These are phyloP conservation scores for Lonicera japonica DNA, from an alignment of 129 eudicot genomes.

Conservation along the genomic window DNA sequence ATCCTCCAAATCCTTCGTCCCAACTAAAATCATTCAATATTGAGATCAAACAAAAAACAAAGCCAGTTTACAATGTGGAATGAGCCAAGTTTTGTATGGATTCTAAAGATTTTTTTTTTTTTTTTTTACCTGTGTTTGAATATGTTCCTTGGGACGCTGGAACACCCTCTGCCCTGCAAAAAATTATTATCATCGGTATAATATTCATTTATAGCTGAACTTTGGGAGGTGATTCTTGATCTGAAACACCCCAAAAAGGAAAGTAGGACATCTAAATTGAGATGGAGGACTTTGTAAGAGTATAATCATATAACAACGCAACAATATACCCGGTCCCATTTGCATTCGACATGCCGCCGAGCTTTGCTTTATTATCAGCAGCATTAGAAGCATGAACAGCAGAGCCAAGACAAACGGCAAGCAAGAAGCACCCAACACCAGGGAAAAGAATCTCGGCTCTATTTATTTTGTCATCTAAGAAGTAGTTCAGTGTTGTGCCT, in stretches of 20 bases:
- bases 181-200: slow-evolving; percentile 10
- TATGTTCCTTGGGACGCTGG: slow-evolving; percentile 14
- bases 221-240: too few species aligned
- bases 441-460: slow-evolving; percentile 74
- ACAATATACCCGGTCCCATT: slow-evolving; percentile 33
- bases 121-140: slow-evolving; percentile 15
- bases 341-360: slow-evolving; percentile 22
- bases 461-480: slow-evolving; percentile 75
- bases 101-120: slow-evolving; percentile 9
- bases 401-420: slow-evolving; percentile 71
- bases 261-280: neutral
- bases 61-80: neutral
- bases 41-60: neutral
- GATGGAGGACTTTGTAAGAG: neutral
- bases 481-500: slow-evolving; percentile 85
- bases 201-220: too few species aligned
- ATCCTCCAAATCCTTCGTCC: slow-evolving; percentile 35
- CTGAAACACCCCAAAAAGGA: neutral
- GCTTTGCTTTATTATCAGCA: slow-evolving; percentile 58
- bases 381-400: slow-evolving; percentile 72
- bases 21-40: neutral
- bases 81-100: neutral
- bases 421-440: slow-evolving; percentile 80
- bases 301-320: neutral
- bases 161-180: slow-evolving; percentile 32